Evolutionary conservation across 176 grass and related monocot genomes (phyloP), one percentile per base, ranked within the genome.

Genomic region (Luzula sylvatica): DNA sequence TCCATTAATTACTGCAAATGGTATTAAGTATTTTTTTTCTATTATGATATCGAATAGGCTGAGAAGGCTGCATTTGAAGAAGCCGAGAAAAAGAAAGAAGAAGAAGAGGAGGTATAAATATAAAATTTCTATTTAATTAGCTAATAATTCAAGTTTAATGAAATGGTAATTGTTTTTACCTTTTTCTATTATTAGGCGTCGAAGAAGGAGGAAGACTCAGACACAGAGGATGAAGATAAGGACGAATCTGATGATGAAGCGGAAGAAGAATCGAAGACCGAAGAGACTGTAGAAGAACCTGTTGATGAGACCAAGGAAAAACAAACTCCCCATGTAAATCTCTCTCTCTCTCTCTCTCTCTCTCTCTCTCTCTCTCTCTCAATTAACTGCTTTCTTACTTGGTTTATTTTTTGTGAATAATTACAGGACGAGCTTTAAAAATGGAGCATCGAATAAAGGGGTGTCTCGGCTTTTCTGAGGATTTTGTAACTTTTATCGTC

Each of bases 31-130:
- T 55, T 63, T n/a, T n/a, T n/a, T n/a, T n/a, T n/a, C n/a, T n/a
- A n/a, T n/a, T n/a, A n/a, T n/a, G n/a, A n/a, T n/a, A n/a, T n/a
- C n/a, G n/a, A n/a, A 19, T 57, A 94, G 83, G 82, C 68, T 74
- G 83, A 94, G 72, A 87, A 83, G 65, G 72, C 72, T 17, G 71
- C 78, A 38, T 94, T 94, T 53, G 83, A 94, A 1, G 83, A 83
- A 15, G 79, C 72, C 45, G 71, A 82, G 52, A 87, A 80, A 62
- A 87, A 80, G 68, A 83, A 58, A 55, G 21, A 87, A 49, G 81
- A 87, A 12, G 79, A 87, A 76, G 83, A 75, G 81, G 81, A 79
- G 43, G 66, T 70, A 53, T 60, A 25, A 66, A 59, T 26, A 22
- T 42, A 3, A 66, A 43, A 18, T 20, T 42, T 24, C 39, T 56